Evolutionary conservation across 768 basidiomycete genomes (phyloP), one percentile per base, ranked within the genome.

Genomic region (Cystobasidium ongulense): DNA sequence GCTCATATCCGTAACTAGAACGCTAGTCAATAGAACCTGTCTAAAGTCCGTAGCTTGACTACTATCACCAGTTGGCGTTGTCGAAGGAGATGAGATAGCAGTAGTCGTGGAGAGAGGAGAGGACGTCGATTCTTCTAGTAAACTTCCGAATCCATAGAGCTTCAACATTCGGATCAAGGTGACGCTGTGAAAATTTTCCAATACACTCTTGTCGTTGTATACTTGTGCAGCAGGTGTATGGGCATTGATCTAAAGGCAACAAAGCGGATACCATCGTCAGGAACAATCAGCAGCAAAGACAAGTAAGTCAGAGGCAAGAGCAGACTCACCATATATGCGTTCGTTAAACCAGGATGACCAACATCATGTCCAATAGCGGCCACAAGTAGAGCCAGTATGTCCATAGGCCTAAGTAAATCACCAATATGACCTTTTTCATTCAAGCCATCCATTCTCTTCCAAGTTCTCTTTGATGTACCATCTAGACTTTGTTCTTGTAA

Each of bases 351-450:
- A 0, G 96, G 96, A 82, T 99, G 96, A 0, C 92, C 95, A 21
- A 92, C 93, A 81, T 99, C 96, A 79, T 99, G 96, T 0, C 96
- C 96, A 77, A 99, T 92, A 50, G 94, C 94, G 0, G 91, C 92
- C 68, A 99, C 84, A 78, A 89, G 89, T 17, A 97, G 81, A 0
- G 90, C 86, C 78, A 98, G 89, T 17, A 97, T 82, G 78, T 97
- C 94, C 67, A 86, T 84, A 25, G 87, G 86, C 11, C 83, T 68
- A 46, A 85, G 67, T 0, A 84, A 77, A 66, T 82, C 67, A 43
- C 75, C 78, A 64, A 75, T 76, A 13, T 67, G 63, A 17, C 75
- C 76, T 18, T 31, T 33, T 57, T 74, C 63, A 70, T 72, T 67
- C 33, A 79, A 74, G 0, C 73, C 74, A 0, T 50, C 46, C 18